A percentile compares a stretch with the other conserved stretches of the same genome.
These are phyloP conservation scores for Brassica carinata DNA, from an alignment of 345 rosid species.

Conservation along the genomic window DNA sequence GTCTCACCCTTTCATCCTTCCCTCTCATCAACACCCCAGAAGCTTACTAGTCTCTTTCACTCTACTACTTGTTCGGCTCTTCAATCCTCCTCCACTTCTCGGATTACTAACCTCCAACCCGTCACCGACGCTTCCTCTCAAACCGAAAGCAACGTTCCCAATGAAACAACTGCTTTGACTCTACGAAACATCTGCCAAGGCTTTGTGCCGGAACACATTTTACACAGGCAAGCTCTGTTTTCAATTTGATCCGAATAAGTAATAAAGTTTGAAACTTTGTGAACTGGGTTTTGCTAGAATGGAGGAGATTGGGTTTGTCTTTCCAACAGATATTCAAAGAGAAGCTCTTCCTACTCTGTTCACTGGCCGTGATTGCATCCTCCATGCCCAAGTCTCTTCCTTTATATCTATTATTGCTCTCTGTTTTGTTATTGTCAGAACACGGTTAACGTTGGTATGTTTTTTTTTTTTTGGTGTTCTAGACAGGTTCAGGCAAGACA, in stretches of 20 bases:
- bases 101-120: slow-evolving; percentile 6
- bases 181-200: slow-evolving; percentile 36
- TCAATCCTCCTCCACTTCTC: background rate
- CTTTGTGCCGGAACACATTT: slow-evolving; percentile 37
- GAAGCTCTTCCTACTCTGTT: slow-evolving; percentile 76
- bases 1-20: background rate
- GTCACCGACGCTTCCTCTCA: slow-evolving; percentile 10
- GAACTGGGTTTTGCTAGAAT: slow-evolving; percentile 37
- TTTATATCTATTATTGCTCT: background rate
- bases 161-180: slow-evolving; percentile 16
- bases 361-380: slow-evolving; percentile 70
- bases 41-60: background rate
- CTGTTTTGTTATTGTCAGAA: slow-evolving; percentile 2
- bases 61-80: slow-evolving; percentile 7
- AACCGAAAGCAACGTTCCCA: slow-evolving; percentile 6
- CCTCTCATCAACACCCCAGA: slow-evolving; percentile 15
- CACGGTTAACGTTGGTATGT: background rate
- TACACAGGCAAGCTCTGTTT: slow-evolving; percentile 31
- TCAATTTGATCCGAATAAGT: background rate
- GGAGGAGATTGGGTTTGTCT: slow-evolving; percentile 66
- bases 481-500: slow-evolving; percentile 98
- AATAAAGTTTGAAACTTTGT: background rate
- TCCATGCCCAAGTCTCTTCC: slow-evolving; percentile 82
- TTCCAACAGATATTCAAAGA: slow-evolving; percentile 70
- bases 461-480: slow-evolving; percentile 32